Evolutionary conservation across 2,329 filamentous ascomycete genomes (phyloP).

Genomic region (Aspergillus caelatus): DNA sequence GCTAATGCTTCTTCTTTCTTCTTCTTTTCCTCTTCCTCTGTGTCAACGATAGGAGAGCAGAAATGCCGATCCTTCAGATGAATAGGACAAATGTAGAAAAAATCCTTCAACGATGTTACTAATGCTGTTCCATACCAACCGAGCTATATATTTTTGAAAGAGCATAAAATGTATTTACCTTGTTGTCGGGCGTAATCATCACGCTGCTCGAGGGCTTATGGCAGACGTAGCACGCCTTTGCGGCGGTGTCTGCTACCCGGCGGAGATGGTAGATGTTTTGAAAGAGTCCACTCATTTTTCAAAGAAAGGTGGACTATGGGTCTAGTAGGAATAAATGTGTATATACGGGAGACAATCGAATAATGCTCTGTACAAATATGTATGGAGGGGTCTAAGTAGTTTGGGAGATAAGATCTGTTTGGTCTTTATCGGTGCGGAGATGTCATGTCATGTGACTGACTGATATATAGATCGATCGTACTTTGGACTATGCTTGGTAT

Average conservation of each 20-base stretch:
- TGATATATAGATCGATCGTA: not conserved
- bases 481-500: not conserved
- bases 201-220: constrained; percentile 87
- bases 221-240: constrained; percentile 87
- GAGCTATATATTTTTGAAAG: not conserved
- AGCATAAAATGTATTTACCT: constrained; percentile 56
- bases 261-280: constrained; percentile 83
- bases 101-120: constrained; percentile 59
- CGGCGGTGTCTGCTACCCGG: constrained; percentile 79
- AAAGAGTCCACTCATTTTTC: constrained; percentile 41
- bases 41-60: constrained; percentile 60
- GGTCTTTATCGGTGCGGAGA: constrained; percentile 4
- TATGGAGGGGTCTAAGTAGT: not conserved
- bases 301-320: not conserved
- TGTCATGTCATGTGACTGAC: constrained; percentile 18
- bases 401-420: not conserved
- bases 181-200: constrained; percentile 84
- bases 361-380: not conserved
- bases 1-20: constrained; percentile 48
- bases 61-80: constrained; percentile 86
- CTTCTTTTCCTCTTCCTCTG: constrained; percentile 45
- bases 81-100: constrained; percentile 84
- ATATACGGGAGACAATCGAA: not conserved
- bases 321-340: not conserved
- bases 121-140: too few relatives aligned